phyloP scores from a whole-genome alignment of 2,329 filamentous ascomycete genomes.

The Exserohilum rostratum region DNA sequence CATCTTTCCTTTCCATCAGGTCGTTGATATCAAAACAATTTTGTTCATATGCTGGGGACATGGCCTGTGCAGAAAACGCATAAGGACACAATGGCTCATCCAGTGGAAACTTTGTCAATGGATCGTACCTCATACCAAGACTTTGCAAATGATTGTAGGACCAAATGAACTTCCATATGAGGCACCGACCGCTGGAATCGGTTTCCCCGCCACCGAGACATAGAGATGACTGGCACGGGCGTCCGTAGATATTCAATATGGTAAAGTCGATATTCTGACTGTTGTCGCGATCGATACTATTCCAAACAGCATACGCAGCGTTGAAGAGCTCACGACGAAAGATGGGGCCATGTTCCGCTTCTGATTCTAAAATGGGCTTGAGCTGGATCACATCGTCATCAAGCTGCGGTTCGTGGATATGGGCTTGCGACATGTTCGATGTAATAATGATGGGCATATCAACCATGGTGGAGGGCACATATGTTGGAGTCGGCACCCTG shows the following conservation, averaged over 20 bases:
- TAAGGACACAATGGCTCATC: too few relatives aligned
- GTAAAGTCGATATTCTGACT: not conserved
- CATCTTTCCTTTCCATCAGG: too few relatives aligned
- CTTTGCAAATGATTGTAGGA: too few relatives aligned
- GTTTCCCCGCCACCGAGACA: too few relatives aligned
- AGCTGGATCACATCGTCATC: not conserved
- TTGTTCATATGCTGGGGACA: too few relatives aligned
- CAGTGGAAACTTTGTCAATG: too few relatives aligned
- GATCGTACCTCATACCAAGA: too few relatives aligned
- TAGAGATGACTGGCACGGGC: too few relatives aligned
- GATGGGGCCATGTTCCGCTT: constrained; percentile 5
- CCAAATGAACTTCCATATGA: too few relatives aligned
- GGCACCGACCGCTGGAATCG: too few relatives aligned
- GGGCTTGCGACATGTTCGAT: not conserved
- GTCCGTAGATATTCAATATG: not conserved
- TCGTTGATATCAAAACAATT: too few relatives aligned
- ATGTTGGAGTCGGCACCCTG: not conserved
- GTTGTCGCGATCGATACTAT: not conserved
- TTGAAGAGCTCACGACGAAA: constrained; percentile 14
- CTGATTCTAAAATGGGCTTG: constrained; percentile 9
- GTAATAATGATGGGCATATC: not conserved
- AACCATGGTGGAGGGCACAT: not conserved
- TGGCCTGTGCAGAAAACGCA: too few relatives aligned
- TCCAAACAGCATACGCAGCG: constrained; percentile 2
- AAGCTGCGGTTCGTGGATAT: not conserved